These are phyloP conservation scores for Agarophyton chilense DNA, from an alignment of 23 red algal species.

Conservation along the genomic window DNA sequence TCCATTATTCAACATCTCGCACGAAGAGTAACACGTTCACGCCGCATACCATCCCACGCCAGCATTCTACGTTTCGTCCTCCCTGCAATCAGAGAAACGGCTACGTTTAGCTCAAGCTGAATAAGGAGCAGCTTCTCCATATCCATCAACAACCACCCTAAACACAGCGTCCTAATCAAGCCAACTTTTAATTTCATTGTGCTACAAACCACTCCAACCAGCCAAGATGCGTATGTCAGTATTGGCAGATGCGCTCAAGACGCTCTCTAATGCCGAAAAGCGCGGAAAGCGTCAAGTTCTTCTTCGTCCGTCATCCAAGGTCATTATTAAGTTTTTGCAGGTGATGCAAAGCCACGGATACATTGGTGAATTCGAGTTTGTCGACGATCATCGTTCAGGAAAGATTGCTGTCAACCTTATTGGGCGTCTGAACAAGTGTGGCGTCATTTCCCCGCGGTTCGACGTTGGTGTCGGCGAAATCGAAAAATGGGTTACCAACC, in stretches of 20 bases:
- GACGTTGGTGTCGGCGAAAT: conserved; percentile 84
- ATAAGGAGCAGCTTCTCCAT: no score
- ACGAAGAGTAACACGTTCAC: no score
- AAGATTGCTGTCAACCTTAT: conserved; percentile 99
- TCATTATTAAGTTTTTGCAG: conserved; percentile 95
- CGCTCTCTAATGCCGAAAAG: conserved; percentile 98
- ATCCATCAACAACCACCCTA: no score
- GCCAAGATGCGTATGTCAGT: conserved; percentile 97
- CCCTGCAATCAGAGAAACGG: no score
- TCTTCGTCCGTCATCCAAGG: conserved; percentile 91
- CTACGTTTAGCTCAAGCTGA: no score
- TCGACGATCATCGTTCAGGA: conserved; percentile 94
- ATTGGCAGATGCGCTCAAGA: conserved; percentile 91
- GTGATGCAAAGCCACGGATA: conserved; percentile 99
- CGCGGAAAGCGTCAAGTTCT: conserved; percentile 98
- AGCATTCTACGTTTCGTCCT: no score
- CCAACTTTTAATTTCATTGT: not conserved
- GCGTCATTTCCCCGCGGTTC: conserved; percentile 96
- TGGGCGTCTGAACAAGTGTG: conserved; percentile 96
- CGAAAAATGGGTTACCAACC: conserved; percentile 92
- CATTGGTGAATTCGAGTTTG: conserved; percentile 96
- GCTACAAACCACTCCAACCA: not conserved
- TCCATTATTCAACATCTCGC: no score
- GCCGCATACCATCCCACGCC: no score
- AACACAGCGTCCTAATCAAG: not conserved